Evolutionary conservation across 2,329 filamentous ascomycete genomes (phyloP), one percentile per base, ranked within the genome.

Genomic region (Pseudocercospora eumusae): DNA sequence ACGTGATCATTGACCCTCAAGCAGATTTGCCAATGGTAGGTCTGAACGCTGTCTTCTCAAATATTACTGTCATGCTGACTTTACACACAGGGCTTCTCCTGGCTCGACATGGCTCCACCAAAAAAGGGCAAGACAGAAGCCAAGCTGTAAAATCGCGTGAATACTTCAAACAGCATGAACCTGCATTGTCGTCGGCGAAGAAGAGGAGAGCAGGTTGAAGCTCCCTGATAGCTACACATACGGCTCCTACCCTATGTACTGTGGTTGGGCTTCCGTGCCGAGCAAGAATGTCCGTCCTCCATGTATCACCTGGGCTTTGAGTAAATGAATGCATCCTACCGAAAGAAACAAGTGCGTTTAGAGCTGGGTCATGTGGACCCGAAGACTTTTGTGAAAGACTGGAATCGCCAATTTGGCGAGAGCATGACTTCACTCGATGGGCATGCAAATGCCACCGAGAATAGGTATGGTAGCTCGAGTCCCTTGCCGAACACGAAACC

Each of bases 1-100:
- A 86, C 75, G 77, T 86, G 2, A 78, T 85, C 47, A 81, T 86
- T 62, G 82, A 84, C 47, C 67, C 69, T n/a, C 64, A 70, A 40
- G 61, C 68, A 28, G 70, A 71, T 59, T 57, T 71, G 42, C 60
- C 61, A 2, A 71, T 71, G 70, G 70, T 71, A 54, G 66, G 69
- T 63, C 5, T 4, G n/a, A 27, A 8, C 23, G 9, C 42, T 4
- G 3, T 61, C 15, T 5, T 45, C 8, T 18, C 23, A 31, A 15
- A 7, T 25, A 33, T 28, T 33, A 6, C 9, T 11, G 21, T 44
- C 15, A 6, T 25, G 50, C 68, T 70, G 36, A 71, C 60, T 27
- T 31, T 33, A 20, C 4, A 20, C 4, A 23, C 50, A 71, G 69
- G 69, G 70, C 65, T 72, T 72, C 50, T 71, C 70, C 3, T 72